Conservation (phyloP, 306 rosid genomes). For the Boehmeria nivea region DNA sequence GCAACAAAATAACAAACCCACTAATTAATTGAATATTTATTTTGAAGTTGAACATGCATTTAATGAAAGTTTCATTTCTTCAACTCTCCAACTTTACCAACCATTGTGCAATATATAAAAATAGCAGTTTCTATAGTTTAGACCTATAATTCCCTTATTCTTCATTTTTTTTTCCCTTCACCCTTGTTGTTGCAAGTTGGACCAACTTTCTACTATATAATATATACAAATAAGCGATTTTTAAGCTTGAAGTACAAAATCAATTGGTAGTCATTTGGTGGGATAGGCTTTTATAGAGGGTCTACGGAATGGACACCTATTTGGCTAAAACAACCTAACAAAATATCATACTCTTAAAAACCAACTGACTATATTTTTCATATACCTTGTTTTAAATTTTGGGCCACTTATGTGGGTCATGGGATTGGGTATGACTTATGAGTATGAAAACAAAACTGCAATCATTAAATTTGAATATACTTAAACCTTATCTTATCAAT, state of each 20-base stretch:
- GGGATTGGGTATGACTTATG: conserved; percentile 22
- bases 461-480: conserved; percentile 12
- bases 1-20: not conserved
- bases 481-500: conserved; percentile 1
- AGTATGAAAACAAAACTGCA: conserved; percentile 10
- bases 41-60: no score
- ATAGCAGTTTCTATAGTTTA: no score
- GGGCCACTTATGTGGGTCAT: conserved; percentile 9
- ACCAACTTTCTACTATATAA: not conserved
- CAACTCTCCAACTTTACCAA: no score
- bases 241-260: not conserved
- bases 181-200: not conserved
- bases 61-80: no score
- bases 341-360: conserved; percentile 10
- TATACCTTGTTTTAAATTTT: conserved; percentile 15
- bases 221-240: not conserved
- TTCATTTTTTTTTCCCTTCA: no score
- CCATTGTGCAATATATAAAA: no score
- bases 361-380: conserved; percentile 17
- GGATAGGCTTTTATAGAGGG: conserved; percentile 13
- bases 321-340: conserved; percentile 14
- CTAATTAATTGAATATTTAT: not conserved
- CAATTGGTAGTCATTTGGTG: conserved; percentile 13
- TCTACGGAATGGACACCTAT: not conserved
- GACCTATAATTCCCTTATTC: no score